Conservation (phyloP, 2,329 filamentous ascomycete species). For the Ceratocystis papillata region DNA sequence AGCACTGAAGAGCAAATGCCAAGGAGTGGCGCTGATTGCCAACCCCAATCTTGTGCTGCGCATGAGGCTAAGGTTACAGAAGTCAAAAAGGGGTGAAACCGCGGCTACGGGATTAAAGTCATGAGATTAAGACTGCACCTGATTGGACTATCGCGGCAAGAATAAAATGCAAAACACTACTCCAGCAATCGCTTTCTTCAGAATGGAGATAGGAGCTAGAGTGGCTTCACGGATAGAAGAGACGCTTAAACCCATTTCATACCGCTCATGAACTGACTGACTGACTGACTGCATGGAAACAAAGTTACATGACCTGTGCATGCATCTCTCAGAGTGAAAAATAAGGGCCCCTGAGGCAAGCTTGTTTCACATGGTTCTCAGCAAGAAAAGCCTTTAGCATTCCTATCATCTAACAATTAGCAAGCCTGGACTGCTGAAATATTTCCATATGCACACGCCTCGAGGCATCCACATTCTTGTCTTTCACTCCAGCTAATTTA, state of each 20-base stretch:
- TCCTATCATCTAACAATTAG: not conserved
- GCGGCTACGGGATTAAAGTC: not conserved
- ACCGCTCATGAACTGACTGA: not conserved
- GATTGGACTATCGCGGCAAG: not conserved
- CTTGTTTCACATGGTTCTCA: not conserved
- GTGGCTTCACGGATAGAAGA: not conserved
- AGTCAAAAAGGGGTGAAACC: not conserved
- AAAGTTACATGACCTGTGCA: not conserved
- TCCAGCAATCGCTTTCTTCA: not conserved
- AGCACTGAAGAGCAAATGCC: not conserved
- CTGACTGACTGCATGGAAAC: not conserved
- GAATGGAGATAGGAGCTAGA: not conserved
- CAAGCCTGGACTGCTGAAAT: not conserved
- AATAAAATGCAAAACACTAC: not conserved
- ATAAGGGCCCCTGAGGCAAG: not conserved
- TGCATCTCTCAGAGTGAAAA: not conserved
- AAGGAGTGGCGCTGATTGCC: not conserved
- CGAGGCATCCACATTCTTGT: not conserved
- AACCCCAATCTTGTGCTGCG: not conserved
- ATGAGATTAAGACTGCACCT: not conserved
- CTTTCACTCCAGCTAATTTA: not conserved
- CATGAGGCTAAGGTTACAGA: not conserved
- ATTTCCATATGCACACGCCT: no score
- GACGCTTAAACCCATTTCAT: not conserved
- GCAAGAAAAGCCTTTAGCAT: not conserved